These are phyloP conservation scores for Colletotrichum sp. DNA, from an alignment of 2,329 filamentous ascomycete genomes.

Conservation along the genomic window DNA sequence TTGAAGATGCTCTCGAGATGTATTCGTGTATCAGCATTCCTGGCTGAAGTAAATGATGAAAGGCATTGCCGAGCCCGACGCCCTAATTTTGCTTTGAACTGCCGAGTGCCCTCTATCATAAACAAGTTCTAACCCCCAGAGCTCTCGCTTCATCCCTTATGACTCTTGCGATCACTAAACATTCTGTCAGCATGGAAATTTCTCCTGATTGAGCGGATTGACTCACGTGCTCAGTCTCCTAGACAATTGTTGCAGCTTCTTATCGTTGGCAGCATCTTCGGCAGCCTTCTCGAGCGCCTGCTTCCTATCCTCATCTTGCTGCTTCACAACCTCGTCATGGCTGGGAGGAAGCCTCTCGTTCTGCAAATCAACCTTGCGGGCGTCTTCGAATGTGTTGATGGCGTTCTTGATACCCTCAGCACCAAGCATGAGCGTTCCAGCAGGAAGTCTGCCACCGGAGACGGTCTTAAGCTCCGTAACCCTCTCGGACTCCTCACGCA, in stretches of 20 bases:
- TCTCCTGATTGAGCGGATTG: background rate
- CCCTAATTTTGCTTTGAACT: constrained; percentile 12
- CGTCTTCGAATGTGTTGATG: constrained; percentile 96
- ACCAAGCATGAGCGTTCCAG: constrained; percentile 96
- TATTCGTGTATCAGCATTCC: constrained; percentile 17
- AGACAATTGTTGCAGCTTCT: constrained; percentile 83
- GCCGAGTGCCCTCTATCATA: constrained; percentile 7
- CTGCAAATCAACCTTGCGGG: constrained; percentile 93
- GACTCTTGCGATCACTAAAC: constrained; percentile 36
- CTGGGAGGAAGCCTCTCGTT: constrained; percentile 94
- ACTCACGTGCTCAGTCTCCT: constrained; percentile 96
- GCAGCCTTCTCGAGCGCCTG: constrained; percentile 86
- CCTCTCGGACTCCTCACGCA: constrained; percentile 95
- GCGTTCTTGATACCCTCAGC: constrained; percentile 99
- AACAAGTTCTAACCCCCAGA: background rate
- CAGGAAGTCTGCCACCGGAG: constrained; percentile 87
- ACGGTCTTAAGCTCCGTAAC: constrained; percentile 98
- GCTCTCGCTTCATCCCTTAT: constrained; percentile 7
- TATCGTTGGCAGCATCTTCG: constrained; percentile 90
- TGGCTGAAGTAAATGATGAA: constrained; percentile 8
- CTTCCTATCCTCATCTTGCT: constrained; percentile 80
- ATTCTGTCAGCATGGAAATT: background rate
- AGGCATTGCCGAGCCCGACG: constrained; percentile 12
- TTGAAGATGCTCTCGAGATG: background rate
- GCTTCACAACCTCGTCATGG: constrained; percentile 87